Evolutionary conservation across 192 early-diverging fungal genomes (phyloP).

Genomic region (Oehlia diaphana): DNA sequence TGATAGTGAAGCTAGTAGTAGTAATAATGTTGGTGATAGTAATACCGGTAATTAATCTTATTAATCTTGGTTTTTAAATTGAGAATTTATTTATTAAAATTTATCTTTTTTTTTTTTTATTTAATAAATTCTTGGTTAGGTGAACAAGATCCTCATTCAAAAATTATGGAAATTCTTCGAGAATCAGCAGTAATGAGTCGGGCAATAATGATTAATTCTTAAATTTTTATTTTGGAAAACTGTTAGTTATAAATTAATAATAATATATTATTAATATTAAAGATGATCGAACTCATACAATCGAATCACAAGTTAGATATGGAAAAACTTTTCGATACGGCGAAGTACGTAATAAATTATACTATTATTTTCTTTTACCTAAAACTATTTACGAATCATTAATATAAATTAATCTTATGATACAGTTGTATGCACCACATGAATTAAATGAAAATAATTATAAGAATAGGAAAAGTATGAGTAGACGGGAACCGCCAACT

Average conservation of each 20-base stretch:
- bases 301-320: conserved; percentile 7
- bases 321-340: not conserved
- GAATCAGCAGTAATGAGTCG: conserved; percentile 11
- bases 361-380: too few species aligned
- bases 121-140: not conserved
- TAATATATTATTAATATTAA: not conserved
- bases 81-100: not conserved
- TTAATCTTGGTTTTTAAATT: not conserved
- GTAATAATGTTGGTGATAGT: not conserved
- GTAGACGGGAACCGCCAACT: not conserved
- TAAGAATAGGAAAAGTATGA: not conserved
- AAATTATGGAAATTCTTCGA: conserved; percentile 22
- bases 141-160: conserved; percentile 10
- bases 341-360: not conserved
- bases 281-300: not conserved
- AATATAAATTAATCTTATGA: not conserved
- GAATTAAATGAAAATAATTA: conserved; percentile 14
- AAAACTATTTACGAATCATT: not conserved
- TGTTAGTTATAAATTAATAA: too few species aligned
- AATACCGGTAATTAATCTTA: not conserved
- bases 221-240: too few species aligned
- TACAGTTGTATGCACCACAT: conserved; percentile 9
- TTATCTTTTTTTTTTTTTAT: not conserved
- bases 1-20: not conserved
- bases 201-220: too few species aligned